Base-by-base conservation (phyloP, 148 eudicot genomes). In the Chenopodium formosanum region DNA sequence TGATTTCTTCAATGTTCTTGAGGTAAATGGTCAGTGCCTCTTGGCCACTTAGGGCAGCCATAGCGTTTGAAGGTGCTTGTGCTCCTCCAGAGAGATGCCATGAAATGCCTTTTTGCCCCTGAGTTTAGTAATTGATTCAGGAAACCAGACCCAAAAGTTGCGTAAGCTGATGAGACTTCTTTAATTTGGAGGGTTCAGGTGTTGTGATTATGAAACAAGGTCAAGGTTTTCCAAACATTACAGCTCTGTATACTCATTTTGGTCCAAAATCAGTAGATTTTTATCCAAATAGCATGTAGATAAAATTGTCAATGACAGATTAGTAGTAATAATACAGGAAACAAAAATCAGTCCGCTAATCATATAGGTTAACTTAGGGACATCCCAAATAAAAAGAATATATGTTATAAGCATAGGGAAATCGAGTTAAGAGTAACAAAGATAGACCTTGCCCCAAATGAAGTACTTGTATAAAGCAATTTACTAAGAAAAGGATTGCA, bases 121-220 rank as follows among this genome's bases (percentile, higher is more conserved):
- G 5, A 85, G 81, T 40, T 85, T 83, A 6, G 83, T 83, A 63
- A 80, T 88, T n/a, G 90, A 88, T 52, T 76, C 82, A 22, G 88
- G 90, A 74, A 88, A 31, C 88, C 90, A 23, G 86, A 88, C 2
- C 85, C 83, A 40, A 88, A 88, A 17, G 81, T 85, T 23, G 67
- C 32, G 48, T 85, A 85, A 58, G 85, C 86, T 32, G 83, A 83
- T 34, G 81, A 56, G 4, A 84, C 87, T 71, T 80, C 78, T 79
- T 82, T 83, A 31, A 31, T 31, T 31, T 31, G 86, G 84, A 83
- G n/a, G 78, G 56, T 70, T 88, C 90, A 3, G 86, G 79, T 74
- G 84, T 80, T 46, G 90, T 88, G 20, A 85, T 83, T 63, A 88
- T 85, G 10, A 88, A 32, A 32, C 86, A 79, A 29, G 31, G 31